phyloP scores from a whole-genome alignment of 495 filamentous ascomycete genomes.

The Coniosporium apollinis region DNA sequence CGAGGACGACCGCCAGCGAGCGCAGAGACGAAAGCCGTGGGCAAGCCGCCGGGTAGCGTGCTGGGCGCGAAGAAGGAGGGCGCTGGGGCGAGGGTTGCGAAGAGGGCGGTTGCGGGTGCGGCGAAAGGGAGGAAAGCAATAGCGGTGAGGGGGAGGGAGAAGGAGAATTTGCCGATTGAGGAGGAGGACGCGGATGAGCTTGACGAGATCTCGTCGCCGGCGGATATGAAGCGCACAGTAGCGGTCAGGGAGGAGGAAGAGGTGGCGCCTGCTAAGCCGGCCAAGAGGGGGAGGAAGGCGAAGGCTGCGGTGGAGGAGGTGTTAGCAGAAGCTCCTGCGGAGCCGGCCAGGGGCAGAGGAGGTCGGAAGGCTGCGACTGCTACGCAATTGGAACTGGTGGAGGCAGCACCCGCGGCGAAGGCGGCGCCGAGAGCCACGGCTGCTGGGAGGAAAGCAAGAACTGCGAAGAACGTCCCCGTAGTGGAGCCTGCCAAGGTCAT shows the following conservation, averaged over 20 bases:
- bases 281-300: conserved; percentile 8
- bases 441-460: conserved; percentile 3
- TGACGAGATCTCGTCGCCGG: conserved; percentile 3
- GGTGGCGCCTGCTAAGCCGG: conserved; percentile 7
- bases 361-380: conserved; percentile 18
- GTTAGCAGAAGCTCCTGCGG: background rate
- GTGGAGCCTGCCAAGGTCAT: conserved; percentile 14
- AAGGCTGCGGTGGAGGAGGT: conserved; percentile 20
- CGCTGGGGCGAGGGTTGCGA: no score
- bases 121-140: background rate
- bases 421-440: background rate
- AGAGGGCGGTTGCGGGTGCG: no score
- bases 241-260: conserved; percentile 23
- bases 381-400: conserved; percentile 11
- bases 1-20: background rate
- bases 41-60: no score
- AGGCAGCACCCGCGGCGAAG: background rate
- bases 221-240: conserved; percentile 11
- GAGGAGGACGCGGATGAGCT: conserved; percentile 36
- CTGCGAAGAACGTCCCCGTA: conserved; percentile 8
- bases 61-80: no score
- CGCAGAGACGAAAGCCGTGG: conserved; percentile 7
- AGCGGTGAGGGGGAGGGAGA: conserved; percentile 31
- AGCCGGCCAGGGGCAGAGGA: conserved; percentile 16
- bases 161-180: conserved; percentile 31